Percentiles rank a stretch among this genome's conserved stretches.
These are phyloP conservation scores for Fagus sylvatica DNA, from an alignment of 306 rosid species.

Conservation along the genomic window DNA sequence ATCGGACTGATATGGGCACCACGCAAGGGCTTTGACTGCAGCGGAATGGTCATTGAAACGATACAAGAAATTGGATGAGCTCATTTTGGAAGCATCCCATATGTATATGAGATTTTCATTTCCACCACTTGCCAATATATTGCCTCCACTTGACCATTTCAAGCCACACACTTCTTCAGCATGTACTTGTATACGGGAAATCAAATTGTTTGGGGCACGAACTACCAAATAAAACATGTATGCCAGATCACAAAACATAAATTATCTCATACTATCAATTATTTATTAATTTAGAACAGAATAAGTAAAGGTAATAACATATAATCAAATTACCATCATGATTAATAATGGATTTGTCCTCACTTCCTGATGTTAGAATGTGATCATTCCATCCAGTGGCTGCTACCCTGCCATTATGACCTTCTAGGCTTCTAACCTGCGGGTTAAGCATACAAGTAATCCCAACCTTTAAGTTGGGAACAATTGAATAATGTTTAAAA, in stretches of 20 bases:
- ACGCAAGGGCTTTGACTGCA: slow-evolving; percentile 81
- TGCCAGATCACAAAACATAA: not conserved
- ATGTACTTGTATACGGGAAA: slow-evolving; percentile 46
- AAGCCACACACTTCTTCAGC: slow-evolving; percentile 66
- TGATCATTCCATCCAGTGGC: slow-evolving; percentile 61
- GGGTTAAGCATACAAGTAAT: slow-evolving; percentile 10
- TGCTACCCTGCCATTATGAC: slow-evolving; percentile 55
- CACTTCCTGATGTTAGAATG: slow-evolving; percentile 78
- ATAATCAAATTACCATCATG: slow-evolving; percentile 52
- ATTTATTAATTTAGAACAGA: not conserved
- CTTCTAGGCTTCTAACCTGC: slow-evolving; percentile 57
- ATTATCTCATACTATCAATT: slow-evolving; percentile 1
- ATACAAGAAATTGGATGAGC: slow-evolving; percentile 60
- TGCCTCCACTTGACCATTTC: slow-evolving; percentile 74
- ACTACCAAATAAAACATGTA: slow-evolving; percentile 37
- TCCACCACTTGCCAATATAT: slow-evolving; percentile 80
- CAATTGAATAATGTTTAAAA: slow-evolving; percentile 10
- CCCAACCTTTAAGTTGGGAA: not conserved
- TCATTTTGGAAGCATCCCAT: slow-evolving; percentile 73
- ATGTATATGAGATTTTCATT: slow-evolving; percentile 66
- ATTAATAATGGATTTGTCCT: slow-evolving; percentile 62
- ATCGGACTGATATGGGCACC: slow-evolving; percentile 72
- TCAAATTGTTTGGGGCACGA: slow-evolving; percentile 49
- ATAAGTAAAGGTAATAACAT: not conserved
- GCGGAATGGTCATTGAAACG: slow-evolving; percentile 62